Conservation (phyloP, 1,284 basidiomycete genomes). For the Athelia sp. region DNA sequence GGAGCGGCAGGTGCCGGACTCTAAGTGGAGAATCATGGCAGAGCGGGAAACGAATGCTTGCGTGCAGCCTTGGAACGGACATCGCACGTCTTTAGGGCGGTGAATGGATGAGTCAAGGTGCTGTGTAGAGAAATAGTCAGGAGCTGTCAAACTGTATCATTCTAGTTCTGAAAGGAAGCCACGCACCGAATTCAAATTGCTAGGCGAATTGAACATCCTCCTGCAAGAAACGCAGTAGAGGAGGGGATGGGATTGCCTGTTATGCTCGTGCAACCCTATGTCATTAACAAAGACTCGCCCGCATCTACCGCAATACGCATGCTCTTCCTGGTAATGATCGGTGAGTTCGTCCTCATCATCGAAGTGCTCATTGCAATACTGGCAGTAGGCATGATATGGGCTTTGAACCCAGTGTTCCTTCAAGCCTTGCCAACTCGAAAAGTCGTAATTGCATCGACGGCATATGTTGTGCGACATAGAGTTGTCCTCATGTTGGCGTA, state of each 20-base stretch:
- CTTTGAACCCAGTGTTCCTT: conserved; percentile 37
- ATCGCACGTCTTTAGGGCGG: conserved; percentile 27
- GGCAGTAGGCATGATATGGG: conserved; percentile 36
- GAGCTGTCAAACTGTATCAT: not conserved
- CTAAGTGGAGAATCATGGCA: conserved; percentile 43
- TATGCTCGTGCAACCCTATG: conserved; percentile 39
- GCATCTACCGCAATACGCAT: conserved; percentile 39
- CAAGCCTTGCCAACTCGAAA: conserved; percentile 20
- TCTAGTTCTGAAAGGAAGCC: not conserved
- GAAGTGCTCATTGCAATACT: conserved; percentile 35
- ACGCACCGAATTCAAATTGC: conserved; percentile 27
- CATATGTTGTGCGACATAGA: conserved; percentile 29
- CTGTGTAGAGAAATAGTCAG: conserved; percentile 15
- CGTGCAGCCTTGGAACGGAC: conserved; percentile 35
- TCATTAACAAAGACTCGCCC: conserved; percentile 31
- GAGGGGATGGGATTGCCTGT: conserved; percentile 36
- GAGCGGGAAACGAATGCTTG: conserved; percentile 35
- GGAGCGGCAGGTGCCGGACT: conserved; percentile 36
- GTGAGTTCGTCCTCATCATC: conserved; percentile 17
- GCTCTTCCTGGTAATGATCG: conserved; percentile 27
- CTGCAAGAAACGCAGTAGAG: conserved; percentile 41
- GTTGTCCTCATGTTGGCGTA: conserved; percentile 21
- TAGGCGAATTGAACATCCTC: conserved; percentile 34
- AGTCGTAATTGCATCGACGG: conserved; percentile 29
- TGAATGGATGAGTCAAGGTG: conserved; percentile 37